These are phyloP conservation scores for Diaporthe ilicicola DNA, from an alignment of 2,329 filamentous ascomycete species.

Conservation along the genomic window DNA sequence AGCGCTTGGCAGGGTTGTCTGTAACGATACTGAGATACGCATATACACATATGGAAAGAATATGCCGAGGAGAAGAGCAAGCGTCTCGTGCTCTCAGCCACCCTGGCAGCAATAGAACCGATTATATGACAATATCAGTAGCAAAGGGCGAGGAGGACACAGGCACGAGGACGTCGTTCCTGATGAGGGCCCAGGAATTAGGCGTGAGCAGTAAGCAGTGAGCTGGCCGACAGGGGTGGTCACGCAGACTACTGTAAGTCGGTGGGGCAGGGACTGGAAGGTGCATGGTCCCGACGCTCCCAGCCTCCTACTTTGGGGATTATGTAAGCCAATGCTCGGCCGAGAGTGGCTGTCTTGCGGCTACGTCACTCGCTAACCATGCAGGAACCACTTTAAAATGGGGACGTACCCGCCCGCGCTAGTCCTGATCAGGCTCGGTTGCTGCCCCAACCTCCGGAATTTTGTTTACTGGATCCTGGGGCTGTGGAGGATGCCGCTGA, in stretches of 20 bases:
- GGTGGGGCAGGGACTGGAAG: background rate
- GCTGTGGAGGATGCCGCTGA: background rate
- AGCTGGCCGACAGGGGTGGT: constrained; percentile 3
- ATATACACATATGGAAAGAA: background rate
- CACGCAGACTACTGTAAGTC: constrained; percentile 22
- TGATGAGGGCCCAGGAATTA: background rate
- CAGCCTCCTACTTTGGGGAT: constrained; percentile 7
- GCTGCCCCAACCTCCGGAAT: constrained; percentile 30
- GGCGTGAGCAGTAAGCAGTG: background rate
- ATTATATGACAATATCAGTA: background rate
- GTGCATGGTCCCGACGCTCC: background rate
- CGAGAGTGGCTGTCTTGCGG: constrained; percentile 14
- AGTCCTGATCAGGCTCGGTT: constrained; percentile 15
- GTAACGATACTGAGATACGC: background rate
- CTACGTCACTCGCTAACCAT: constrained; percentile 30
- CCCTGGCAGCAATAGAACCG: background rate
- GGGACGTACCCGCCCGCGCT: constrained; percentile 18
- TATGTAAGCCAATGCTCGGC: constrained; percentile 17
- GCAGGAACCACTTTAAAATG: constrained; percentile 31
- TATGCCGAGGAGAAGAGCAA: background rate
- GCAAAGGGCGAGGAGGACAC: background rate
- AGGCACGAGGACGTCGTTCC: background rate
- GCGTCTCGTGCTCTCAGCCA: background rate
- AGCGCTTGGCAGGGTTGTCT: constrained; percentile 5
- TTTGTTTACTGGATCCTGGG: constrained; percentile 29